These are phyloP conservation scores for Penicillium sp. DNA, from an alignment of 2,329 filamentous ascomycete genomes.

Conservation along the genomic window DNA sequence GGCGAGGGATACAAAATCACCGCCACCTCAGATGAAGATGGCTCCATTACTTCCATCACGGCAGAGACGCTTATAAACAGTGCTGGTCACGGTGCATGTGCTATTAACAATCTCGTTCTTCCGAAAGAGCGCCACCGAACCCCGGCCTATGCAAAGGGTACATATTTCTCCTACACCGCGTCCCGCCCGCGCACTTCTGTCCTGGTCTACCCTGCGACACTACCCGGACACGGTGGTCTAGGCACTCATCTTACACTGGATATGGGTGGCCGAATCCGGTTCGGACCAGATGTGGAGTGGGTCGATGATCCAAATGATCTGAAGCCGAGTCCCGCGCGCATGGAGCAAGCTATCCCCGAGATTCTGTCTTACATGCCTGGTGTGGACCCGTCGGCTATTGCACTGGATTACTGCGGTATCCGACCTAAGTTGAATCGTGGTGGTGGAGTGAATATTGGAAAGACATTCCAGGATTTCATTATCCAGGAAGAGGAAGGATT, in stretches of 20 bases:
- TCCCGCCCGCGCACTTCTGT: slow-evolving; percentile 66
- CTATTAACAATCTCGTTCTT: slow-evolving; percentile 79
- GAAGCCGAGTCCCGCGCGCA: slow-evolving; percentile 62
- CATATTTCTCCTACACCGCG: slow-evolving; percentile 83
- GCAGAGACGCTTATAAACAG: slow-evolving; percentile 79
- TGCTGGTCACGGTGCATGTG: slow-evolving; percentile 76
- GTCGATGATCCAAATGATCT: slow-evolving; percentile 70
- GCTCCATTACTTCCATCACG: slow-evolving; percentile 59
- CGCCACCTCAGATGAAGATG: slow-evolving; percentile 44
- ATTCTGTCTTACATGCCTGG: slow-evolving; percentile 78
- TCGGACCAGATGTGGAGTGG: slow-evolving; percentile 97
- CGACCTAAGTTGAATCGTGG: slow-evolving; percentile 75
- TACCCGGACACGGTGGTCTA: slow-evolving; percentile 80
- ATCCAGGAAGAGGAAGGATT: slow-evolving; percentile 76
- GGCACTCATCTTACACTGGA: slow-evolving; percentile 95
- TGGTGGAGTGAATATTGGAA: slow-evolving; percentile 56
- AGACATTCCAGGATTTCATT: slow-evolving; percentile 80
- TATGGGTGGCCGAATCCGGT: slow-evolving; percentile 77
- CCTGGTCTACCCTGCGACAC: slow-evolving; percentile 84
- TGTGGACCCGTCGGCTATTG: slow-evolving; percentile 66
- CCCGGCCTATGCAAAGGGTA: slow-evolving; percentile 87
- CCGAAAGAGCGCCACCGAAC: slow-evolving; percentile 51
- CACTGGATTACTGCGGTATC: slow-evolving; percentile 87
- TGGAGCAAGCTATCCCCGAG: slow-evolving; percentile 68
- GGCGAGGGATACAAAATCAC: slow-evolving; percentile 72